Evolutionary conservation across 345 rosid species (phyloP), one percentile per base, ranked within the genome.

Genomic region (Raphanus sativus): DNA sequence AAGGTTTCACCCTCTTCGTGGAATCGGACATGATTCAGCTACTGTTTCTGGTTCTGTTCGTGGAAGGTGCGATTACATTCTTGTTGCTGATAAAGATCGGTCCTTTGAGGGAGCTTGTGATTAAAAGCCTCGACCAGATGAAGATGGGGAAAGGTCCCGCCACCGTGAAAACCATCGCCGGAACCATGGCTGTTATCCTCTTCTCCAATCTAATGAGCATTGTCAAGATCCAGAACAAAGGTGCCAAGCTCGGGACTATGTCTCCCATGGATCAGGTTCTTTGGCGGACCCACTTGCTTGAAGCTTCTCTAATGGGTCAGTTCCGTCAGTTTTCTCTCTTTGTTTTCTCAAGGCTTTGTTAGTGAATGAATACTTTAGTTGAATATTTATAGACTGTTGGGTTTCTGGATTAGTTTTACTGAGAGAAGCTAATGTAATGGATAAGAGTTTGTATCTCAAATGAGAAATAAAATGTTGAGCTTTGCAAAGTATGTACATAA

Each of bases 211-310:
- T 94, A 32, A 89, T 87, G 95, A 94, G 83, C 84, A 90, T 92
- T 59, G 75, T 90, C 8, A 94, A 92, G 97, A 94, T 94, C 90
- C 98, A 94, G 86, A 92, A 92, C 75, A 94, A 94, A 68, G 98
- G 98, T 34, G 88, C 98, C 0, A 94, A 94, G 89, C 92, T 94
- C 65, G 98, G 98, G 1, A 94, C 98, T 34, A 88, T 92, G 98
- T 94, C 98, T 13, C 98, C 98, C 25, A 92, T 90, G 98, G 98
- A 94, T 86, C 98, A 94, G 82, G 98, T 94, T 75, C 89, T 94
- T 3, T 94, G 97, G 98, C 86, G 98, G 82, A 92, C 97, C 13
- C 98, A 94, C 73, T 84, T 94, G 89, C 97, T 94, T 29, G 98
- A 94, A 84, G 98, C 98, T 77, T 88, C 98, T 13, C 90, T 94